Percentiles rank a stretch among this genome's conserved stretches.
Evolutionary conservation across 225 moss, liverwort and hornwort species (phyloP).

Genomic region (Pseudoscleropodium purum): DNA sequence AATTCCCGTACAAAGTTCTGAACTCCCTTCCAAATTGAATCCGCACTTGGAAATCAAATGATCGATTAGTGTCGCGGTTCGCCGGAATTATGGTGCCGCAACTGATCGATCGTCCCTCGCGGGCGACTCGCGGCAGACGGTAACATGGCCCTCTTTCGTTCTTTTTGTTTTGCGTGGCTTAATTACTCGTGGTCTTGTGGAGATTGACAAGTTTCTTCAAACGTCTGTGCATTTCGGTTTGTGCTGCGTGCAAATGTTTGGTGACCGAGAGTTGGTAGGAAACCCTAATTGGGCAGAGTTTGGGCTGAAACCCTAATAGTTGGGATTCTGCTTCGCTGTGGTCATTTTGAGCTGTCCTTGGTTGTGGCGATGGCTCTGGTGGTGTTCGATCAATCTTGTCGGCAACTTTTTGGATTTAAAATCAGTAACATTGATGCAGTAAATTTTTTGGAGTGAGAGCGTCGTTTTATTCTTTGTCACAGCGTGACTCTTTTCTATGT

Average conservation of each 20-base stretch:
- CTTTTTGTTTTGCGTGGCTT: not conserved
- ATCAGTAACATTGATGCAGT: not conserved
- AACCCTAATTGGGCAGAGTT: not conserved
- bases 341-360: not conserved
- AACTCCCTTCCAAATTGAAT: not conserved
- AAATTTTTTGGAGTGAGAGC: not conserved
- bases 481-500: not conserved
- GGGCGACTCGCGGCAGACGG: conserved; percentile 33
- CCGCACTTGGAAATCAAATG: not conserved
- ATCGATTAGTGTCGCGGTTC: not conserved
- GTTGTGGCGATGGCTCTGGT: not conserved
- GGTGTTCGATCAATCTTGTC: not conserved
- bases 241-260: not conserved
- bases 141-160: not conserved
- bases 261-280: not conserved
- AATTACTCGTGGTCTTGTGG: not conserved
- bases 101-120: conserved; percentile 13
- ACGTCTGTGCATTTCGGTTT: not conserved
- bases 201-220: not conserved
- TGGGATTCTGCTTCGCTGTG: not conserved
- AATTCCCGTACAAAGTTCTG: not conserved
- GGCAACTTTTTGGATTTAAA: not conserved
- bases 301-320: not conserved
- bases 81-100: not conserved
- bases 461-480: not conserved